Evolutionary conservation across 2,329 filamentous ascomycete species (phyloP), one percentile per base, ranked within the genome.

Genomic region (Aspergillus sp.): DNA sequence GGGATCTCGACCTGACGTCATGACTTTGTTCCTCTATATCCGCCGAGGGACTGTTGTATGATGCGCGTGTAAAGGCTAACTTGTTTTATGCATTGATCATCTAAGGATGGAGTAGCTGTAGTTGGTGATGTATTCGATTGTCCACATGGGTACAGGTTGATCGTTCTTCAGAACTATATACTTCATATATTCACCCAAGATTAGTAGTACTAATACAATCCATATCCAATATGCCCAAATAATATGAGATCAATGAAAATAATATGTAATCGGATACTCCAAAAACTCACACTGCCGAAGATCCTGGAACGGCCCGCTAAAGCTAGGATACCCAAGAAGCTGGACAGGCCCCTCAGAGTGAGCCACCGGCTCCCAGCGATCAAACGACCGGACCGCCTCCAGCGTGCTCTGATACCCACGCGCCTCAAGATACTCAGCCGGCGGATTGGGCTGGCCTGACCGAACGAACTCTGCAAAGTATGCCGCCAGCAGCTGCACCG

Each of bases 401-500:
- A 73, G 60, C 0, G 73, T 74, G 55, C 69, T 74, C 4, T 63
- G 62, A 54, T 82, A 81, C 0, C 77, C 76, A 42, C 81, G 73
- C 0, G 74, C 75, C 40, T 60, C 53, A 24, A 83, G 60, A 52
- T 76, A 82, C 6, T 60, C 68, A 5, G 56, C 22, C 13, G 76
- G 72, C 0, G 78, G 76, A 58, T 83, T 83, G 2, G 81, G 81
- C 48, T 82, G 67, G 8, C 75, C 75, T 0, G 66, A 73, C 54
- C 76, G 71, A 1, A 78, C 75, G 57, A 84, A 85, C 1, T 74
- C 66, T 1, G 74, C 73, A 59, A 82, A 83, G 54, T 80, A 80
- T 0, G 70, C 72, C 0, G 69, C 71, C 4, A 72, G 72, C 14
- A 81, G 59, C 56, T 81, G 77, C 10, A 70, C 66, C 0, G 70